These are phyloP conservation scores for Apiospora arundinis DNA, from an alignment of 2,329 filamentous ascomycete genomes.

Conservation along the genomic window DNA sequence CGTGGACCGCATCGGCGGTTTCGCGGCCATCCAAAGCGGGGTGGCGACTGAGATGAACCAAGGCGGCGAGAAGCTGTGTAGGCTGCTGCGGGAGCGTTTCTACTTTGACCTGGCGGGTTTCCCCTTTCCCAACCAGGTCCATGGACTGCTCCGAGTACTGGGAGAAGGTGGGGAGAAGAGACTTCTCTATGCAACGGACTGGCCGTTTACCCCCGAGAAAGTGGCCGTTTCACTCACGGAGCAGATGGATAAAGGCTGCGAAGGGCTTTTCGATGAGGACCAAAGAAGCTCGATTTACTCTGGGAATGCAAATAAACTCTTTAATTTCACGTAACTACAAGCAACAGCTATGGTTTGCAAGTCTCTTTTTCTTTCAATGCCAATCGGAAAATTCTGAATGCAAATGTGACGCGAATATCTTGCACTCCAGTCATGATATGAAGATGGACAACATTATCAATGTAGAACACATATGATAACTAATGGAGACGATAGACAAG, in stretches of 20 bases:
- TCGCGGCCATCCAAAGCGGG: conserved; percentile 20
- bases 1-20: conserved; percentile 46
- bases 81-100: conserved; percentile 44
- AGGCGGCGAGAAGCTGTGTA: conserved; percentile 23
- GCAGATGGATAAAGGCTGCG: conserved; percentile 49
- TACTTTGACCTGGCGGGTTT: conserved; percentile 61
- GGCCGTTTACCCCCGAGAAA: conserved; percentile 51
- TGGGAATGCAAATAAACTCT: conserved; percentile 16
- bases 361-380: too few species aligned
- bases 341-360: not conserved
- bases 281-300: conserved; percentile 6
- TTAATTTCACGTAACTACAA: not conserved
- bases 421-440: too few species aligned
- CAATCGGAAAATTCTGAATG: too few species aligned
- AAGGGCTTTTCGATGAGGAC: conserved; percentile 39
- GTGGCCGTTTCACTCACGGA: conserved; percentile 41
- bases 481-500: too few species aligned
- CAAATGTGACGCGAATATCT: not conserved
- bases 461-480: conserved; percentile 20
- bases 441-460: too few species aligned
- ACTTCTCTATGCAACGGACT: conserved; percentile 60
- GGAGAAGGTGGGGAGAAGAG: conserved; percentile 41
- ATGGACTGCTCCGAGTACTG: conserved; percentile 51
- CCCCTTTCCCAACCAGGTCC: conserved; percentile 55
- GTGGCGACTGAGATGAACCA: conserved; percentile 13